Evolutionary conservation across 331 rosid genomes (phyloP).

Genomic region (Spiraea crenata): DNA sequence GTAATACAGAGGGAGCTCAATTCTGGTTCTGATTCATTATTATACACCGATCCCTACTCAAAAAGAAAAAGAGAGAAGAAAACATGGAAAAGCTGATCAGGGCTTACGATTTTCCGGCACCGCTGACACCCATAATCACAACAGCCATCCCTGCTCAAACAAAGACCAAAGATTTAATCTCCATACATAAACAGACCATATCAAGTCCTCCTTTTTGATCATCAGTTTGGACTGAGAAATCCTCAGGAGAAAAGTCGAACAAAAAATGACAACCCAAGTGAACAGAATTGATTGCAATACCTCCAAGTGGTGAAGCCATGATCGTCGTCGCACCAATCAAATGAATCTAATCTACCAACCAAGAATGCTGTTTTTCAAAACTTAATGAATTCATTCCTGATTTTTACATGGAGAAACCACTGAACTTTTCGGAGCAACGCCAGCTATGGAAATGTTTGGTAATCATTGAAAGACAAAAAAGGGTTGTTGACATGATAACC

Average conservation of each 20-base stretch:
- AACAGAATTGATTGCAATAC: background rate
- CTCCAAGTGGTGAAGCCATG: slow-evolving; percentile 3
- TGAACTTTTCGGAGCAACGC: background rate
- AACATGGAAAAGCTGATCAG: background rate
- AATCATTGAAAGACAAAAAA: background rate
- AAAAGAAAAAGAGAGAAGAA: background rate
- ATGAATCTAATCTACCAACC: background rate
- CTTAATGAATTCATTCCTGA: background rate
- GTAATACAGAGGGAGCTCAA: too few species aligned
- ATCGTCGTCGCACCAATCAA: background rate
- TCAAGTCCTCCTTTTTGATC: background rate
- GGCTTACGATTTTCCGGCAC: slow-evolving; percentile 84
- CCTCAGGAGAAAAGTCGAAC: too few species aligned
- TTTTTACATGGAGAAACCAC: background rate
- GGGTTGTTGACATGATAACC: background rate
- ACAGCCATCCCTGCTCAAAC: slow-evolving; percentile 31
- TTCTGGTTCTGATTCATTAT: too few species aligned
- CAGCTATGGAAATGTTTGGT: background rate
- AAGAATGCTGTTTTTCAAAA: background rate
- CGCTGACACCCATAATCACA: slow-evolving; percentile 81
- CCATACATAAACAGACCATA: background rate
- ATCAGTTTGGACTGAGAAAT: background rate
- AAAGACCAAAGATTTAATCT: background rate
- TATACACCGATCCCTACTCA: too few species aligned
- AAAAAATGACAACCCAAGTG: too few species aligned